Evolutionary conservation across 371 early-diverging fungal genomes (phyloP), one percentile per base, ranked within the genome.

Genomic region (Apophysomyces elegans): DNA sequence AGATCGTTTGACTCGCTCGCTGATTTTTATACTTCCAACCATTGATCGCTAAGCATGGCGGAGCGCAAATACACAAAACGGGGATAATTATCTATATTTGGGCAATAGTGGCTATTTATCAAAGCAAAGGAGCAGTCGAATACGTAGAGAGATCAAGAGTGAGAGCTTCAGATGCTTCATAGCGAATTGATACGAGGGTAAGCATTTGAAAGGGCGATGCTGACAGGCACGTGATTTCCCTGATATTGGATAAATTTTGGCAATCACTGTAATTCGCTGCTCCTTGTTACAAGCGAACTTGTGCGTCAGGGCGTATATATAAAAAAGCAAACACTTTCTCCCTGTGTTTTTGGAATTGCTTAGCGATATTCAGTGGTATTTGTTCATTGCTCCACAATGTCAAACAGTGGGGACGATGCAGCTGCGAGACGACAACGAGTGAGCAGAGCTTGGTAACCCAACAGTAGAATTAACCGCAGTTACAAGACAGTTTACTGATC

Each of bases 401-500:
- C 65, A 36, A 50, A 21, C 32, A 47, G 54, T 43, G 61, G 66
- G 36, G 69, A 68, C 13, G 69, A 68, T 14, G 59, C 61, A 16
- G 56, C 56, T 13, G 63, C 56, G 14, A 66, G 61, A 21, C 41
- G 71, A 38, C 71, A 70, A 37, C 58, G 71, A 56, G 71, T 70
- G 45, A 70, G 71, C 58, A 58, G 71, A 26, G 71, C 71, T 9
- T 70, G 71, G 71, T 70, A 62, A 62, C 47, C 2, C 2, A 9
- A 7, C 11, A 47, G 47, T 14, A 47, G 7, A 11, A 14, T 7
- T 16, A 47, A 14, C 7, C 21, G 47, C 6, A 47, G 18, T 26
- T 26, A 47, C 14, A 14, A 13, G 18, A 7, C 47, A n/a, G 41
- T 13, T 41, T 41, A 41, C 61, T 26, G 32, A 16, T 61, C 61